Conservation (phyloP, 2,329 filamentous ascomycete genomes). For the Chaetomium sp. region DNA sequence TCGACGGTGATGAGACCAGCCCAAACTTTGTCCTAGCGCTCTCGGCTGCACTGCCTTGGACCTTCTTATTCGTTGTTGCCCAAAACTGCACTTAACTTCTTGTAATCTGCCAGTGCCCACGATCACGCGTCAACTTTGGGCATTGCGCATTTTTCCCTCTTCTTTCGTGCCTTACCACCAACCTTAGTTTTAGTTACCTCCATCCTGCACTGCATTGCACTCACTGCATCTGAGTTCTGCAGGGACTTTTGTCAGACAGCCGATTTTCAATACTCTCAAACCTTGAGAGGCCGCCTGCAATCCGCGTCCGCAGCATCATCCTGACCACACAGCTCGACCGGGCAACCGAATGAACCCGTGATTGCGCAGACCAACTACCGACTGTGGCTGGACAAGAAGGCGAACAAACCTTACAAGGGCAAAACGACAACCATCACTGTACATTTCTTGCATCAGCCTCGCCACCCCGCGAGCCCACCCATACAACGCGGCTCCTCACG, state of each 20-base stretch:
- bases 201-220: not conserved
- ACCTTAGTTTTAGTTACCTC: not conserved
- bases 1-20: conserved; percentile 8
- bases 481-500: conserved; percentile 1
- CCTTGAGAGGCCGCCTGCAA: not conserved
- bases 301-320: not conserved
- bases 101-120: conserved; percentile 3
- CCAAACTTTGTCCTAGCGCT: conserved; percentile 1
- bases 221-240: not conserved
- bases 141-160: not conserved
- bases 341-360: conserved; percentile 10
- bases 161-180: not conserved
- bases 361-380: not conserved
- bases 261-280: not conserved
- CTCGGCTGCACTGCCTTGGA: not conserved
- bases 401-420: conserved; percentile 12
- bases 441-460: conserved; percentile 14
- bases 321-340: conserved; percentile 6
- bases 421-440: conserved; percentile 12
- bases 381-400: conserved; percentile 30
- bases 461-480: conserved; percentile 21
- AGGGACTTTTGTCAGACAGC: not conserved
- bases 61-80: not conserved
- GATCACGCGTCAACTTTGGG: not conserved
- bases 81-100: not conserved